A percentile compares a stretch with the other conserved stretches of the same genome.
Evolutionary conservation across 495 filamentous ascomycete species (phyloP).

Genomic region (Aspergillus diversus): DNA sequence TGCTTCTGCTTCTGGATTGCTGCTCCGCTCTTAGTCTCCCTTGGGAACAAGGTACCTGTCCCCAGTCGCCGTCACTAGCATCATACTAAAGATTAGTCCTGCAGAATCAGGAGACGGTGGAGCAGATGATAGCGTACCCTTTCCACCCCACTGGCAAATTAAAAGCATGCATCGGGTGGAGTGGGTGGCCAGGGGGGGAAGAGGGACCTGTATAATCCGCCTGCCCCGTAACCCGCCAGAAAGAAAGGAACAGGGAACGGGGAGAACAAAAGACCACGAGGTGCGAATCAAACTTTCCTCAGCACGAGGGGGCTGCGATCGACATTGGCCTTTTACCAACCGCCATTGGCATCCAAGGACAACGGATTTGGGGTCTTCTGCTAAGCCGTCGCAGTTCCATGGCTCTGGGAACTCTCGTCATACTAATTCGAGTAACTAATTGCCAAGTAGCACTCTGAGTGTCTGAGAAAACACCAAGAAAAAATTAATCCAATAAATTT

Average conservation of each 20-base stretch:
- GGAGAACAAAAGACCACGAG: conserved; percentile 3
- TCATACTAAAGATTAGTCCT: conserved; percentile 18
- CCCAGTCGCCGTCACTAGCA: background rate
- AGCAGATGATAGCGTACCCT: conserved; percentile 15
- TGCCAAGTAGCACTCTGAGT: too few relatives aligned
- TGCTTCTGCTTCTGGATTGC: conserved; percentile 12
- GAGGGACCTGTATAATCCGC: background rate
- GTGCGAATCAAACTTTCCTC: background rate
- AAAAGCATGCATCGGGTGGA: conserved; percentile 8
- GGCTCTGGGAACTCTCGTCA: background rate
- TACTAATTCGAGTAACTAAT: background rate
- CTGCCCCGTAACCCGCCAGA: background rate
- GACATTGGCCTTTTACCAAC: background rate
- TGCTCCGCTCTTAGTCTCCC: conserved; percentile 4
- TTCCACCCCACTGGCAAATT: conserved; percentile 13
- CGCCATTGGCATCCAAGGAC: background rate
- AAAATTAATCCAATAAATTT: too few relatives aligned
- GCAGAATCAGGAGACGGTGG: conserved; percentile 25
- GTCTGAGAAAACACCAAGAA: too few relatives aligned
- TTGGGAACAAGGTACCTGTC: conserved; percentile 17
- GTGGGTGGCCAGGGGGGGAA: background rate
- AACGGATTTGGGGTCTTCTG: background rate
- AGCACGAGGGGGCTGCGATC: background rate
- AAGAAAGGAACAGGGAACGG: background rate
- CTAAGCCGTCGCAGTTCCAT: background rate